A percentile compares a stretch with the other conserved stretches of the same genome.
Conservation (phyloP, 495 filamentous ascomycete genomes). For the Aspergillus incahuasiensis region DNA sequence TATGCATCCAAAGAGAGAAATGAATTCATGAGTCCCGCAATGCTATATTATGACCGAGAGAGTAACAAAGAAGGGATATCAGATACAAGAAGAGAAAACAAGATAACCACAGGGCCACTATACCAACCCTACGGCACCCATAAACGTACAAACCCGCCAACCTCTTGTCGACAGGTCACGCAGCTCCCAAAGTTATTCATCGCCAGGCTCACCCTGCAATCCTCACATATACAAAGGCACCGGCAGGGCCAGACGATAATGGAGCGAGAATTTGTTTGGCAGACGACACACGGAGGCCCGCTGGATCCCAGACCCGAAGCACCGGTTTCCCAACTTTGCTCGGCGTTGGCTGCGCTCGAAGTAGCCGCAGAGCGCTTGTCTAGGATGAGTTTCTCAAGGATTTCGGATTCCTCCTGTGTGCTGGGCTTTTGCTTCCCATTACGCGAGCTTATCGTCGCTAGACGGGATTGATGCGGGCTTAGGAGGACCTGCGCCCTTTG, state of each 20-base stretch:
- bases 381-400: constrained; percentile 81
- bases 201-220: constrained; percentile 86
- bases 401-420: constrained; percentile 68
- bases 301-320: constrained; percentile 65
- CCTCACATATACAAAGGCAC: constrained; percentile 89
- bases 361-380: constrained; percentile 41
- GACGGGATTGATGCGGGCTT: constrained; percentile 29
- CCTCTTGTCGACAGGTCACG: constrained; percentile 84
- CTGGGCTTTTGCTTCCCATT: constrained; percentile 41
- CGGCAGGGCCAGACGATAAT: constrained; percentile 96
- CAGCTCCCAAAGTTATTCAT: constrained; percentile 97
- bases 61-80: background rate
- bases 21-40: background rate
- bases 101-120: background rate
- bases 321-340: constrained; percentile 57
- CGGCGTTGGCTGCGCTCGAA: constrained; percentile 12
- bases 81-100: constrained; percentile 7
- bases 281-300: constrained; percentile 89
- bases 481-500: constrained; percentile 65
- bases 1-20: background rate
- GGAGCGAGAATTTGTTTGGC: constrained; percentile 78
- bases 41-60: background rate
- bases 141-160: constrained; percentile 80
- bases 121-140: constrained; percentile 66
- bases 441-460: constrained; percentile 9